Evolutionary conservation across 2,329 filamentous ascomycete genomes (phyloP), one percentile per base, ranked within the genome.

Genomic region (Paecilomyces variotii): DNA sequence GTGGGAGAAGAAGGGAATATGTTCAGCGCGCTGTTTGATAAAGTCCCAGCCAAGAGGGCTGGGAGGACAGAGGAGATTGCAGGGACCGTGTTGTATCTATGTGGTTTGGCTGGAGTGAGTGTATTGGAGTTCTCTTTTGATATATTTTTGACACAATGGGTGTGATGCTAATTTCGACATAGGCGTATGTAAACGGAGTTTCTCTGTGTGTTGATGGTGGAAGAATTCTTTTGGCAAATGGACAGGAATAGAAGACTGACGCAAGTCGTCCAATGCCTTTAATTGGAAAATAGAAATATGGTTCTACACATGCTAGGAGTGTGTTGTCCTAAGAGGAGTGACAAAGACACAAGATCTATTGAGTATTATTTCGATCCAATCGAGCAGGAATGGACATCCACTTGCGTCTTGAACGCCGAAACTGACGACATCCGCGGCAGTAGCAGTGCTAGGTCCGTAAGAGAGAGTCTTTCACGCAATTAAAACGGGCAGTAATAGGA

Each of bases 81-180:
- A 2, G 78, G 77, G 0, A 68, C 73, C 2, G 66, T 79, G 3
- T 51, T 80, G 24, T 80, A 76, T 60, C 67, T 80, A 2, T 68
- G 69, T 7, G 76, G 72, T 61, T 71, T 72, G 62, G 76, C 76
- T 3, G 76, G 76, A 19, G 72, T 72, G 56, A 70, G 71, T 68
- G 25, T 56, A 24, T 2, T 19, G 2, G 5, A 19, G 10, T 34
- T 34, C 4, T 1, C 32, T n/a, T 25, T 10, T 25, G n/a, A 7
- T 4, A 4, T 12, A 26, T 27, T n/a, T 34, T 27, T 24, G 25
- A 30, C 7, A 7, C 30, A 32, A 32, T 5, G 7, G 19, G 19
- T 19, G 19, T 19, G 19, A 19, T 19, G 26, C 19, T 54, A 25
- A 56, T 39, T 26, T 32, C 30, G 9, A 14, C 27, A 26, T 54